Percentiles rank a stretch among this genome's conserved stretches.
phyloP scores from a whole-genome alignment of 352 stramenopile genomes.

The Globisporangium heterothallicum region DNA sequence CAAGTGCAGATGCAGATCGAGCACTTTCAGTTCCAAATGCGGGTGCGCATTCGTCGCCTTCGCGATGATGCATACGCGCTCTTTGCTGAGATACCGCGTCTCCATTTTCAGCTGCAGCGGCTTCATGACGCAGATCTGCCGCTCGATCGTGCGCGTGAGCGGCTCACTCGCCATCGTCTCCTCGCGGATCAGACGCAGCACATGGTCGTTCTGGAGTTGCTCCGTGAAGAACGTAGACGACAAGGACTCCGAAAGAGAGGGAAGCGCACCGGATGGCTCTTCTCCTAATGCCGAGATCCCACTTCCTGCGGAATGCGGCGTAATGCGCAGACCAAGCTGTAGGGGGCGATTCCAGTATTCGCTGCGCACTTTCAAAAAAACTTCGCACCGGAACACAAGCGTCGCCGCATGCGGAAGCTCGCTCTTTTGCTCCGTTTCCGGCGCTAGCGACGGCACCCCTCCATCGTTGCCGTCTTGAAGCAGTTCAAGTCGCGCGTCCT shows the following conservation, averaged over 20 bases:
- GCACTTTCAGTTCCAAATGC: slow-evolving; percentile 32
- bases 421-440: not conserved
- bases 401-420: not conserved
- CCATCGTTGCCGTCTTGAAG: slow-evolving; percentile 11
- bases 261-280: not conserved
- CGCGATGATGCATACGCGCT: slow-evolving; percentile 44
- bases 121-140: slow-evolving; percentile 40
- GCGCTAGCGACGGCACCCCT: not conserved
- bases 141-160: slow-evolving; percentile 43
- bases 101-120: slow-evolving; percentile 58
- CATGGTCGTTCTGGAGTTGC: slow-evolving; percentile 25
- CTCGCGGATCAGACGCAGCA: slow-evolving; percentile 47
- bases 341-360: slow-evolving; percentile 57
- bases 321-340: slow-evolving; percentile 46
- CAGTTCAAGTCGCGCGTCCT: slow-evolving; percentile 48
- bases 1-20: slow-evolving; percentile 64
- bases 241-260: no score
- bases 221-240: slow-evolving; percentile 22
- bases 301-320: slow-evolving; percentile 20
- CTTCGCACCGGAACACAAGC: slow-evolving; percentile 32
- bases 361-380: slow-evolving; percentile 54
- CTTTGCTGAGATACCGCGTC: slow-evolving; percentile 29
- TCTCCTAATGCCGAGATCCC: not conserved
- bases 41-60: slow-evolving; percentile 41
- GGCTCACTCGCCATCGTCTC: slow-evolving; percentile 30